A percentile compares a stretch with the other conserved stretches of the same genome.
Evolutionary conservation across 2,329 filamentous ascomycete genomes (phyloP).

Genomic region (Neonectria neomacrospora): DNA sequence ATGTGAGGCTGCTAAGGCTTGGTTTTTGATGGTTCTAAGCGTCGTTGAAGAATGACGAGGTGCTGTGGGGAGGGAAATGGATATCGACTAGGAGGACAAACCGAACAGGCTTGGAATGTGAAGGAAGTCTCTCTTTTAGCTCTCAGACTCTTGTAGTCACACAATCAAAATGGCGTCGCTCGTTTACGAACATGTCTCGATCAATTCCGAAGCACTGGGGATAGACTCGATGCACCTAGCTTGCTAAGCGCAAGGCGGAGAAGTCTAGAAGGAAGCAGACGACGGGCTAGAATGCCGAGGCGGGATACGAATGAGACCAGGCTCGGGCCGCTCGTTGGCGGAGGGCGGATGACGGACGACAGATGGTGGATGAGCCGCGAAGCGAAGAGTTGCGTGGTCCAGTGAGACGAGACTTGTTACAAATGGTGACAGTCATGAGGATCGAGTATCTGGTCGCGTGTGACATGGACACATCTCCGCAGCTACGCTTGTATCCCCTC

Average conservation of each 20-base stretch:
- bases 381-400: not conserved
- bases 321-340: conserved; percentile 16
- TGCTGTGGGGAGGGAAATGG: not conserved
- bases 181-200: not conserved
- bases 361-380: not conserved
- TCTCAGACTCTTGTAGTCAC: not conserved
- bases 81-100: not conserved
- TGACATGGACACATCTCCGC: conserved; percentile 1
- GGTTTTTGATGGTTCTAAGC: not conserved
- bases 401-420: conserved; percentile 3
- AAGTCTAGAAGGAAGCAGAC: not conserved
- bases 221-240: not conserved
- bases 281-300: conserved; percentile 2
- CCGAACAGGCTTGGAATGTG: not conserved
- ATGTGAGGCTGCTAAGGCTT: not conserved
- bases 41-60: not conserved
- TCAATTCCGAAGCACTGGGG: not conserved
- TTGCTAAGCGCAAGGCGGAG: not conserved
- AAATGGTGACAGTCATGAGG: not conserved
- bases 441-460: conserved; percentile 8
- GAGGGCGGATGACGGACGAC: not conserved
- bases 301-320: conserved; percentile 7
- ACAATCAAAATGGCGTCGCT: not conserved
- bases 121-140: conserved; percentile 4
- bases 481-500: not conserved